A percentile compares a stretch with the other conserved stretches of the same genome.
Conservation (phyloP, 176 grass and related monocot genomes). For the Triticum monococcum region DNA sequence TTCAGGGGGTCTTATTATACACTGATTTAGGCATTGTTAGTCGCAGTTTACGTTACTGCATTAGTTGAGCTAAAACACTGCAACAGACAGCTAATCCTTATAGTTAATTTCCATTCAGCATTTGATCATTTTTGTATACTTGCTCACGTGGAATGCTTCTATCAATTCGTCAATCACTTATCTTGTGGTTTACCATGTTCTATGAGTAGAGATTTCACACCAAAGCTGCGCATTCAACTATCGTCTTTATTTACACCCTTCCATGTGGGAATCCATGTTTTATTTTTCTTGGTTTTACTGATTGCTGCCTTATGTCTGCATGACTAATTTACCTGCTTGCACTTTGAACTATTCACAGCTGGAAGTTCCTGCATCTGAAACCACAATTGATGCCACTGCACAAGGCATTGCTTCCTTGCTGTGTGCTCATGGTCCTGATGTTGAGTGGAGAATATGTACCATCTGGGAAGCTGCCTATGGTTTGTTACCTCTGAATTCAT, state of each 20-base stretch:
- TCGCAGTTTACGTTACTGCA: background rate
- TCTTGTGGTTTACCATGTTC: background rate
- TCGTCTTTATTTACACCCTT: slow-evolving; percentile 6
- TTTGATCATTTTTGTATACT: slow-evolving; percentile 8
- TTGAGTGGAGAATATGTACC: slow-evolving; percentile 99
- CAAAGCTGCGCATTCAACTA: background rate
- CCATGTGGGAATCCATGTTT: background rate
- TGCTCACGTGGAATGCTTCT: background rate
- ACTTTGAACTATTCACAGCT: slow-evolving; percentile 51
- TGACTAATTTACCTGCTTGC: slow-evolving; percentile 17
- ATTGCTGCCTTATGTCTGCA: slow-evolving; percentile 17
- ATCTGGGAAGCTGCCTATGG: slow-evolving; percentile 99
- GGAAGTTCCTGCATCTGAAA: slow-evolving; percentile 83
- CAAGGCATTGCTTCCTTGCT: slow-evolving; percentile 99
- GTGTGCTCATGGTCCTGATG: slow-evolving; percentile 95
- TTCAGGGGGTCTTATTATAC: background rate
- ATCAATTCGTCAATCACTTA: background rate
- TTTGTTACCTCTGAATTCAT: slow-evolving; percentile 91
- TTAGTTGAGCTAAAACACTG: slow-evolving; percentile 24
- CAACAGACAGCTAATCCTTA: background rate
- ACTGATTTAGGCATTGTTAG: background rate
- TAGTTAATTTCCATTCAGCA: background rate
- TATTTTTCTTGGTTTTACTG: background rate
- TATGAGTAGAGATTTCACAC: background rate
- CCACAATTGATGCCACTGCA: slow-evolving; percentile 93